Base-by-base conservation (phyloP, 495 filamentous ascomycete genomes). In the Cercophora sp. region DNA sequence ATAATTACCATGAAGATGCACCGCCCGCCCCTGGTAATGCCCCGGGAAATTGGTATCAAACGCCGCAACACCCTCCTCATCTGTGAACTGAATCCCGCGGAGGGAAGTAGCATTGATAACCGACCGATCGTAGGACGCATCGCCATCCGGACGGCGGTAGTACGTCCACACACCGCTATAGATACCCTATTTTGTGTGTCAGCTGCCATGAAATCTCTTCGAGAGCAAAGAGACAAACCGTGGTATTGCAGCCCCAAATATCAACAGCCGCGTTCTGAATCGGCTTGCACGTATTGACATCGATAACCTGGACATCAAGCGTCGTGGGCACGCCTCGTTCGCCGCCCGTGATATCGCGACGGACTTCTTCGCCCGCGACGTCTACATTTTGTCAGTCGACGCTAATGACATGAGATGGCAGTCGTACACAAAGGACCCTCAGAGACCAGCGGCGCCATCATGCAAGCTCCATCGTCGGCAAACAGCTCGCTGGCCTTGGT, bases 41-140 rank as follows among this genome's bases (percentile, higher is more conserved):
- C 80, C 80, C 0, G 80, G 79, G 65, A 81, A 80, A 31, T 79
- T 57, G 0, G 77, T 69, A 24, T 73, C 60, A 52, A 83, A 81
- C 26, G 69, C 61, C 8, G 72, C 72, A 4, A 80, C 73, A 5
- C 79, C 79, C 5, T 78, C 69, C 0, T 60, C 45, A 55, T 80
- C 71, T 9, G 75, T 78, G 13, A 70, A 60, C 46, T 80, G 75
- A 25, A 80, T 63, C 39, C 77, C 77, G 5, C 77, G 73, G 5
- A 79, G 62, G 60, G 68, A 76, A 10, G 74, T 81, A 4, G 66
- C 61, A 52, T 80, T 70, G 16, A 75, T 48, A 8, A 62, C 67
- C n/a, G 34, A 5, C 19, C 51, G 55, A 10, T 68, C 49, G 24
- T 56, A 66, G 8, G 42, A 40, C 48, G 57, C 70, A 4, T 67